Conservation (phyloP, 2,329 filamentous ascomycete genomes). For the Hymenoscyphus occultus region DNA sequence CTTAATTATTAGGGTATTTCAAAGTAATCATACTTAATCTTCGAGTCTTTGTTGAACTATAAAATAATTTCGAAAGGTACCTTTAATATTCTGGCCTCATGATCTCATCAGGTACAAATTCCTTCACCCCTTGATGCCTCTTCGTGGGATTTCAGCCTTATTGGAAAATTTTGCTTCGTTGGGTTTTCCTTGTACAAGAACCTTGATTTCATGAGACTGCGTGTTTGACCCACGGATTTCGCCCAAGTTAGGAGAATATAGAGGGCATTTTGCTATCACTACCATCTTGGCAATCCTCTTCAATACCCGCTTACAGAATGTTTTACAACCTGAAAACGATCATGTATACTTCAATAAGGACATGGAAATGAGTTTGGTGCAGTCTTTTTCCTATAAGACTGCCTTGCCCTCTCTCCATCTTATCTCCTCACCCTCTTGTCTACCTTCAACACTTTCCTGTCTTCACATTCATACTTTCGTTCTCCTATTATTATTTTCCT, state of each 20-base stretch:
- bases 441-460: background rate
- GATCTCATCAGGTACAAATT: too few relatives aligned
- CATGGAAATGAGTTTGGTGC: background rate
- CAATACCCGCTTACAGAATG: background rate
- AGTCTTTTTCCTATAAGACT: background rate
- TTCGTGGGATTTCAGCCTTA: background rate
- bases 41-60: too few relatives aligned
- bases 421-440: background rate
- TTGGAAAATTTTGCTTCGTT: background rate
- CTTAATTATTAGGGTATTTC: too few relatives aligned
- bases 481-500: background rate
- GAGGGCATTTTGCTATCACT: background rate
- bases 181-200: background rate
- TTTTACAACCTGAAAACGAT: background rate
- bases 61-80: too few relatives aligned
- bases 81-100: too few relatives aligned
- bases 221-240: background rate
- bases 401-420: background rate
- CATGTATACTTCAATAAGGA: background rate
- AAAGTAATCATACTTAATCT: too few relatives aligned
- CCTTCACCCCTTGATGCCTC: too few relatives aligned
- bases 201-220: background rate
- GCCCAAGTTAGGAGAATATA: background rate
- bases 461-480: background rate
- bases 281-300: background rate